Conservation (phyloP, 2,329 filamentous ascomycete species). For the Aspergillus sp. region DNA sequence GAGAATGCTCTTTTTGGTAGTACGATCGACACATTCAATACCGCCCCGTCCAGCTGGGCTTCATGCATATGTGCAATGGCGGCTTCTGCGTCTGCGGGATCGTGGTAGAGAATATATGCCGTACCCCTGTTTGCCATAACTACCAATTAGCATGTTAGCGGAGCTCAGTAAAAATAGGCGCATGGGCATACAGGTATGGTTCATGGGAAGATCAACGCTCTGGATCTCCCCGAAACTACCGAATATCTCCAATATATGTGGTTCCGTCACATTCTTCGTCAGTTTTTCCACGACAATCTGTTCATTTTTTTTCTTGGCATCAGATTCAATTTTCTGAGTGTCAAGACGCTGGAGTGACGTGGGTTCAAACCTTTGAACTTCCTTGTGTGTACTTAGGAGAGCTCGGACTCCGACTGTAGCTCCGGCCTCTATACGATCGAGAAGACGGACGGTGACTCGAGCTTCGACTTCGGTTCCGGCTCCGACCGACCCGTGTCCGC, state of each 20-base stretch:
- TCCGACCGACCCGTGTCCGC: slow-evolving; percentile 34
- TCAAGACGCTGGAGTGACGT: background rate
- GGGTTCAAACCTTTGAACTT: slow-evolving; percentile 38
- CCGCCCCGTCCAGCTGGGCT: slow-evolving; percentile 81
- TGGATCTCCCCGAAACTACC: slow-evolving; percentile 81
- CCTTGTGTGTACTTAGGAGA: slow-evolving; percentile 23
- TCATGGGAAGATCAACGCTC: slow-evolving; percentile 87
- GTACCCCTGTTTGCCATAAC: slow-evolving; percentile 89
- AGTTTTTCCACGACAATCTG: slow-evolving; percentile 95
- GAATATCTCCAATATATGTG: slow-evolving; percentile 89
- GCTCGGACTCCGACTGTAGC: slow-evolving; percentile 30
- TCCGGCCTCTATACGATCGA: slow-evolving; percentile 37
- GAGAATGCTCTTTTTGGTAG: slow-evolving; percentile 81
- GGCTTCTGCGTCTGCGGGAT: slow-evolving; percentile 75
- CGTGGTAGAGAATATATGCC: slow-evolving; percentile 83
- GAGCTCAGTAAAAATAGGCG: background rate
- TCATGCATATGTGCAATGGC: slow-evolving; percentile 98
- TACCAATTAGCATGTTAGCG: slow-evolving; percentile 36
- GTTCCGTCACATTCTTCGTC: slow-evolving; percentile 90
- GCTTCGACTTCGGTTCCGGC: slow-evolving; percentile 40
- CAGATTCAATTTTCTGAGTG: background rate
- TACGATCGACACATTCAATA: slow-evolving; percentile 85
- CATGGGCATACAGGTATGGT: slow-evolving; percentile 68
- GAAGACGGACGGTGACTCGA: slow-evolving; percentile 26
- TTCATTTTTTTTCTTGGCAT: background rate